Conservation (phyloP, 805 yeast genomes). For the Cyberlindnera sargentensis region DNA sequence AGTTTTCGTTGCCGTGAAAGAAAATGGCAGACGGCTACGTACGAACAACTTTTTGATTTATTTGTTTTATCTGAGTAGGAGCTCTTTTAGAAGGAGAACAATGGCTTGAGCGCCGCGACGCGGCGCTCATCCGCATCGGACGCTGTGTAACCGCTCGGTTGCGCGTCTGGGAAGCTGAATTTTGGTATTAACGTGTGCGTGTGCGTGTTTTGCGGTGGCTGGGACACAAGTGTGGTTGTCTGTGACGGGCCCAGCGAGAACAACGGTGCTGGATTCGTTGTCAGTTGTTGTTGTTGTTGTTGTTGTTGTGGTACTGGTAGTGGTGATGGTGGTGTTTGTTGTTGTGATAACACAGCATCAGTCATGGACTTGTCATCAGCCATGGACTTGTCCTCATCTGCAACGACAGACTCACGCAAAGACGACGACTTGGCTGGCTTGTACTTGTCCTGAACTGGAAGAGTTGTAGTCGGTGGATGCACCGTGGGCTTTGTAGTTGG, state of each 20-base stretch:
- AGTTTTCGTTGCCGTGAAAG: too few relatives aligned
- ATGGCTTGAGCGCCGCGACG: background rate
- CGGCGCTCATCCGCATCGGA: background rate
- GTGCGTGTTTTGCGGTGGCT: background rate
- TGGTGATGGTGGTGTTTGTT: slow-evolving; percentile 1
- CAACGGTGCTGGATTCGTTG: background rate
- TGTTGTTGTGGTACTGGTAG: background rate
- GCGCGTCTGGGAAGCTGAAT: background rate
- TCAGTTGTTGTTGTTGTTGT: background rate
- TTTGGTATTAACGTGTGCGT: background rate
- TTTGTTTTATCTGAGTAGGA: too few relatives aligned
- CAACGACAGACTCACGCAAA: slow-evolving; percentile 25
- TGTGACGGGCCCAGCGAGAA: background rate
- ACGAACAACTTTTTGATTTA: too few relatives aligned
- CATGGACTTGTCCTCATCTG: slow-evolving; percentile 6
- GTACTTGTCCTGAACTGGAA: slow-evolving; percentile 18
- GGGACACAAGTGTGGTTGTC: background rate
- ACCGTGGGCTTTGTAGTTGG: background rate
- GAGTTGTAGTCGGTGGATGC: background rate
- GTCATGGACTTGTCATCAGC: slow-evolving; percentile 2
- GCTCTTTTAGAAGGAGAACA: background rate
- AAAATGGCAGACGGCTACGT: too few relatives aligned
- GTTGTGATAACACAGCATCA: background rate
- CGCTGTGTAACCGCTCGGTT: background rate
- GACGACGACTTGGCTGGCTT: slow-evolving; percentile 33